Conservation (phyloP, 2,329 filamentous ascomycete genomes). For the Fusarium dimerum region DNA sequence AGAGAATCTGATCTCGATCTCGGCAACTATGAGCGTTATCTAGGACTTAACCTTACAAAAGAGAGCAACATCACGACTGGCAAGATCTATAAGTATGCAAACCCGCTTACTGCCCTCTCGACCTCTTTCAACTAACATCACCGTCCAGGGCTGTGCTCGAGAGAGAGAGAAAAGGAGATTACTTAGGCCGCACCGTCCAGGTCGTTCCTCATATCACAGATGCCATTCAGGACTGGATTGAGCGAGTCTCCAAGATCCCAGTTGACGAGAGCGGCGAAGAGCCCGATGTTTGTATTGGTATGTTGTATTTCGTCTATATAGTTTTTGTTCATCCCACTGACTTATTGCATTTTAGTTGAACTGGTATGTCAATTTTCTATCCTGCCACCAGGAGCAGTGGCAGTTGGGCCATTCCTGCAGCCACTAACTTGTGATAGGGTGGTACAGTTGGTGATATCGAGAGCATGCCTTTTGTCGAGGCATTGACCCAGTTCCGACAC, state of each 20-base stretch:
- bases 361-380: slow-evolving; percentile 27
- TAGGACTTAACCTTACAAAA: slow-evolving; percentile 75
- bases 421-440: slow-evolving; percentile 27
- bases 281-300: slow-evolving; percentile 90
- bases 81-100: slow-evolving; percentile 90
- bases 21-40: slow-evolving; percentile 53
- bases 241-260: slow-evolving; percentile 78
- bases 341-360: not conserved
- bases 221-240: slow-evolving; percentile 79
- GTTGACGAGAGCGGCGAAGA: slow-evolving; percentile 80
- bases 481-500: slow-evolving; percentile 65
- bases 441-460: slow-evolving; percentile 79
- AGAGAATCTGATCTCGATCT: slow-evolving; percentile 51
- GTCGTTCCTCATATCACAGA: slow-evolving; percentile 83
- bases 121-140: not conserved
- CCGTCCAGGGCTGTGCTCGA: slow-evolving; percentile 39
- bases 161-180: slow-evolving; percentile 61
- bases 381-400: not conserved
- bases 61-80: slow-evolving; percentile 97
- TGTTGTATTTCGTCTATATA: slow-evolving; percentile 33
- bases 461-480: slow-evolving; percentile 83
- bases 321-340: not conserved
- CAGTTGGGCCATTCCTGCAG: not conserved
- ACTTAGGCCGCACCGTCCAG: slow-evolving; percentile 61
- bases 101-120: too few relatives aligned